Conservation (phyloP, 768 basidiomycete species). For the Tulasnella sp. region DNA sequence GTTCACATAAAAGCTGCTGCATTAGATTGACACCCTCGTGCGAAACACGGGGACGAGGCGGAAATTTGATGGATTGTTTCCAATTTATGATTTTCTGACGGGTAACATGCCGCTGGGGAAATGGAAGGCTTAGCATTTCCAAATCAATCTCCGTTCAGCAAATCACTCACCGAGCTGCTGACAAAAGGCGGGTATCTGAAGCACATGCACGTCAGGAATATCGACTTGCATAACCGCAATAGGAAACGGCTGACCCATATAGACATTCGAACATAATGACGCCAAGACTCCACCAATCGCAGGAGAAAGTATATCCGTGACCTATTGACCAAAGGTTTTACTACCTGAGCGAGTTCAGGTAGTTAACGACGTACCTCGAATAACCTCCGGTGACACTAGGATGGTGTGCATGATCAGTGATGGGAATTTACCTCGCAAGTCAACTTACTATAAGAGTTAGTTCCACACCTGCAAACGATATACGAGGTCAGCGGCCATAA, state of each 20-base stretch:
- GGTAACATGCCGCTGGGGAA: constrained; percentile 70
- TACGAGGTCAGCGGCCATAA: constrained; percentile 6
- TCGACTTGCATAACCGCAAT: background rate
- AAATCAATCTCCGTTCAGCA: background rate
- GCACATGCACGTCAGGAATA: background rate
- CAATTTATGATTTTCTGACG: constrained; percentile 97
- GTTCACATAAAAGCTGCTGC: constrained; percentile 83
- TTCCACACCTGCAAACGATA: constrained; percentile 54
- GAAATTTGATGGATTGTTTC: constrained; percentile 81
- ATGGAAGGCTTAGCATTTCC: background rate
- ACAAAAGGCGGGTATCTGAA: constrained; percentile 91
- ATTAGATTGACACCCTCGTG: constrained; percentile 81
- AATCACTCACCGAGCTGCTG: constrained; percentile 66
- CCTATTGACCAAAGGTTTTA: constrained; percentile 23
- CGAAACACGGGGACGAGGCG: constrained; percentile 69
- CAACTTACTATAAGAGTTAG: constrained; percentile 72
- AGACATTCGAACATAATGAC: constrained; percentile 95
- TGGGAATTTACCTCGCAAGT: background rate
- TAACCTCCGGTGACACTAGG: constrained; percentile 82
- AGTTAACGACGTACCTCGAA: constrained; percentile 36
- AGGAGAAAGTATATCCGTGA: constrained; percentile 86
- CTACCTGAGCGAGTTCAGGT: background rate
- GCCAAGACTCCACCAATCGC: constrained; percentile 98
- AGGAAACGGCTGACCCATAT: constrained; percentile 53
- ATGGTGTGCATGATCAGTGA: constrained; percentile 2